Conservation (phyloP, 257 asterid genomes). For the Solanum infundibuliforme region DNA sequence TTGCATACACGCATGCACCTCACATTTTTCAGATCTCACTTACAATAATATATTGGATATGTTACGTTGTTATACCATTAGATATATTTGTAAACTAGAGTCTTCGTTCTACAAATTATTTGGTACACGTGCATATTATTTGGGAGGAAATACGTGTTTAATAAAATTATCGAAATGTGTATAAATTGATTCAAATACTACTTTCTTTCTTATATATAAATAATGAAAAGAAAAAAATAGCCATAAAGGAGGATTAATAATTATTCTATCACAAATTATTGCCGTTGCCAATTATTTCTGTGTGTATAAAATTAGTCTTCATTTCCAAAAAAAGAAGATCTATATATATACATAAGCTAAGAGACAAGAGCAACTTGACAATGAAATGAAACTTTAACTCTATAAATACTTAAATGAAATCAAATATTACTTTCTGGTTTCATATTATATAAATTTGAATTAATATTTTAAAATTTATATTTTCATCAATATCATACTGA, state of each 20-base stretch:
- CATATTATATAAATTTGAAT: neutral
- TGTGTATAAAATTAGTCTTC: neutral
- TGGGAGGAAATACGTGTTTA: neutral
- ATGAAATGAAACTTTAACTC: neutral
- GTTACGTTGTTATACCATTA: neutral
- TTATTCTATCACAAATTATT: neutral
- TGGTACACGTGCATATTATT: neutral
- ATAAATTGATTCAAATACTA: neutral
- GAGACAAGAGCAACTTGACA: neutral
- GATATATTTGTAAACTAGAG: neutral
- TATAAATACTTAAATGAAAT: too few relatives aligned
- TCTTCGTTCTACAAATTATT: too few relatives aligned
- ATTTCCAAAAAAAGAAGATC: neutral
- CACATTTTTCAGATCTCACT: too few relatives aligned
- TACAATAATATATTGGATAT: too few relatives aligned
- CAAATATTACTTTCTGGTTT: neutral
- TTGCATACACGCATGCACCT: accelerated
- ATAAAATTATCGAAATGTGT: neutral
- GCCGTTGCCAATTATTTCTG: neutral
- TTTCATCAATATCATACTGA: too few relatives aligned
- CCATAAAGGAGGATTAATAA: too few relatives aligned
- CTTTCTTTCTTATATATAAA: too few relatives aligned
- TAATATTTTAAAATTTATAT: too few relatives aligned
- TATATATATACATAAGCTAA: neutral
- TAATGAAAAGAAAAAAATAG: too few relatives aligned